A percentile compares a stretch with the other conserved stretches of the same genome.
Conservation (phyloP, 140 eudicot genomes). For the Oenanthe javanica region DNA sequence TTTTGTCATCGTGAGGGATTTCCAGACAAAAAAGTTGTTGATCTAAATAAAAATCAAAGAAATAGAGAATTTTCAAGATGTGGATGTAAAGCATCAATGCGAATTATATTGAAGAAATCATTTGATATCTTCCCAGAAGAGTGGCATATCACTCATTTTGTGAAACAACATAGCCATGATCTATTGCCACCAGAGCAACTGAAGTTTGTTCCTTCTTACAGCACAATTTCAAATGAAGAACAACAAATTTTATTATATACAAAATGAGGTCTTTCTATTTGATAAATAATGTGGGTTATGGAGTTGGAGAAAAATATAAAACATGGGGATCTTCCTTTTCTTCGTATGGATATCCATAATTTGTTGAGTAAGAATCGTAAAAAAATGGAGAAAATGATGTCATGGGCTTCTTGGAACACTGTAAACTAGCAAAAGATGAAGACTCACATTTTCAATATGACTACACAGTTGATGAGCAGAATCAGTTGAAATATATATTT, state of each 20-base stretch:
- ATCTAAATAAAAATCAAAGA: background rate
- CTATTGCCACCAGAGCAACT: too few species aligned
- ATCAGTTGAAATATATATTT: too few species aligned
- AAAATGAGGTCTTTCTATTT: background rate
- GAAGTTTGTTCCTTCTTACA: too few species aligned
- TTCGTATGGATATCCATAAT: background rate
- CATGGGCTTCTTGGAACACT: too few species aligned
- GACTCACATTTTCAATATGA: too few species aligned
- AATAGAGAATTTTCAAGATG: background rate
- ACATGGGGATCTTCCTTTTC: background rate
- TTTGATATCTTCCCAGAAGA: background rate
- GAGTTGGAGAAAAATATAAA: background rate
- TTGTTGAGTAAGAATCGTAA: background rate
- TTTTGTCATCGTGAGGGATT: too few species aligned
- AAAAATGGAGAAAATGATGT: slow-evolving; percentile 20
- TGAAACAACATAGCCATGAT: background rate
- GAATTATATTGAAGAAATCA: too few species aligned
- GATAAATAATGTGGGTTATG: background rate
- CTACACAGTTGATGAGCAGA: too few species aligned
- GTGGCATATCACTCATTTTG: background rate
- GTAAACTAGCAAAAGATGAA: too few species aligned
- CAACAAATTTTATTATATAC: background rate
- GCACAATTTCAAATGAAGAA: background rate
- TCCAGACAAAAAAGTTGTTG: too few species aligned
- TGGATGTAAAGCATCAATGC: background rate